Base-by-base conservation (phyloP, 176 grass and related monocot genomes). In the Miscanthus lutarioriparius region DNA sequence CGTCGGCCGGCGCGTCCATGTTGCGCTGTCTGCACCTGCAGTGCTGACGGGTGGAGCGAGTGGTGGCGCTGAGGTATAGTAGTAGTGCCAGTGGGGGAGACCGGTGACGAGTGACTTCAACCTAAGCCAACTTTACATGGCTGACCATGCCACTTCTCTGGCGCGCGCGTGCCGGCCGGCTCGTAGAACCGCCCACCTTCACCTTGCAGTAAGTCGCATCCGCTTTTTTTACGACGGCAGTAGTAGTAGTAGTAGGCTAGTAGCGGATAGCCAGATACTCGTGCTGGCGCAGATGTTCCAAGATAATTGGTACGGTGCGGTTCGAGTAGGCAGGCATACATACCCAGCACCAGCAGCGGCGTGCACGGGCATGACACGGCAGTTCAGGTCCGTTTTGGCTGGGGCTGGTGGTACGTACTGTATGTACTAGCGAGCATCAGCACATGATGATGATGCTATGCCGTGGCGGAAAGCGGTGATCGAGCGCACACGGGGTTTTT, bases 181-280 rank as follows among this genome's bases (percentile, higher is more conserved):
- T 30, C 64, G 76, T 77, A n/a, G 75, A 84, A 80, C 38, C 44
- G 70, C 66, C 58, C 81, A 84, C 43, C 26, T 41, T 13, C 81
- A 84, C 43, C 26, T 41, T 13, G 39, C 12, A 4, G 10, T 48
- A 23, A 41, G 1, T 56, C 20, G 28, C 67, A 10, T 17, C 82
- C 39, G 35, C 87, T 40, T 70, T 67, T 70, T 63, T 20, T 41
- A 70, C 62, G 70, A n/a, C 19, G 64, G 2, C 2, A 19, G 77
- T 15, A 59, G 10, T 10, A 78, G 37, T 1, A 40, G 8, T 2
- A 51, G 45, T 5, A 48, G 14, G n/a, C n/a, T 1, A 5, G 77
- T 2, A 35, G 49, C 11, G 13, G 49, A 48, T 48, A 74, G 14
- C 13, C 28, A n/a, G 26, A 48, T 45, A 32, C 26, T 64, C 53